phyloP scores from a whole-genome alignment of 2,329 filamentous ascomycete species.

The Byssoonygena ceratinophila region DNA sequence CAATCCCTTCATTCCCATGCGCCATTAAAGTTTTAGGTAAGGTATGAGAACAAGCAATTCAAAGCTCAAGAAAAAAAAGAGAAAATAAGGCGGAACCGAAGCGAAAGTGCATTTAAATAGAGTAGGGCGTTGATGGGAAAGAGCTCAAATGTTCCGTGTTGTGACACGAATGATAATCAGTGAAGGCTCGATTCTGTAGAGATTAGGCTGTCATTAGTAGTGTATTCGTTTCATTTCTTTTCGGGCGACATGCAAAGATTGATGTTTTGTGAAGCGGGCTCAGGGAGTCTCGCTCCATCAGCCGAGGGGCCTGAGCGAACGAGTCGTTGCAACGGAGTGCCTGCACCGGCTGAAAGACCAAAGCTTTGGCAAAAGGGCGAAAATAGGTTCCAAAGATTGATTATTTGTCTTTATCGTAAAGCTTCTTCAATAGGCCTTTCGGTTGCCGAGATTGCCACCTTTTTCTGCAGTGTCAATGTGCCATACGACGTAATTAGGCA shows the following conservation, averaged over 20 bases:
- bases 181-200: not conserved
- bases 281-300: not conserved
- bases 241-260: not conserved
- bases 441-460: constrained; percentile 55
- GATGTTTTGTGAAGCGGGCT: not conserved
- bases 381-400: not conserved
- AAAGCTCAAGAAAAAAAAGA: not conserved
- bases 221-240: constrained; percentile 2
- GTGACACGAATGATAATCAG: not conserved
- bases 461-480: constrained; percentile 97
- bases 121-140: not conserved
- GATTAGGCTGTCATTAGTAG: constrained; percentile 1
- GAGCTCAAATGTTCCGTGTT: not conserved
- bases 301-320: not conserved
- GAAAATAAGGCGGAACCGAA: not conserved
- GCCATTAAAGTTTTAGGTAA: not conserved
- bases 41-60: not conserved
- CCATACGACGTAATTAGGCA: constrained; percentile 98
- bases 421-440: constrained; percentile 24
- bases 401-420: not conserved
- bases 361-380: not conserved
- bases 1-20: not conserved
- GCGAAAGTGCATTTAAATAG: not conserved
- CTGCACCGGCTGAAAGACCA: not conserved
- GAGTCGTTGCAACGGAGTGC: not conserved